Evolutionary conservation across 176 grass and related monocot genomes (phyloP).

Genomic region (Phoenix dactylifera): DNA sequence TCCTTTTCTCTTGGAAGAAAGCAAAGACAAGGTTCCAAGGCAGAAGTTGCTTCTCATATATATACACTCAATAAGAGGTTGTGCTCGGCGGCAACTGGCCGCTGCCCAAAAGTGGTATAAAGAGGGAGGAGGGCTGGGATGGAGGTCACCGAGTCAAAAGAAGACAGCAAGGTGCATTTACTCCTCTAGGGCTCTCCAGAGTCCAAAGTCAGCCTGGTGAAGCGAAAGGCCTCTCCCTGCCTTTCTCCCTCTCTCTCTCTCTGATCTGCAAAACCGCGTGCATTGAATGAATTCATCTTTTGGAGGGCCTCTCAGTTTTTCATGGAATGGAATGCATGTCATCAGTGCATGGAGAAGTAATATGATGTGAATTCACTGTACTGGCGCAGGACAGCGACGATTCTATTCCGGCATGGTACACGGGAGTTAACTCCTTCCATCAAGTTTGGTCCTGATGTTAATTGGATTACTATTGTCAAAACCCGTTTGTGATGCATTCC

Average conservation of each 20-base stretch:
- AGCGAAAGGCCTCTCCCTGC: conserved; percentile 19
- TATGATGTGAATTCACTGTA: no score
- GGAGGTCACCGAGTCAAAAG: conserved; percentile 28
- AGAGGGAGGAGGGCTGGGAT: background rate
- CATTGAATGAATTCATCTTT: conserved; percentile 24
- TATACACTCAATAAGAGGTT: background rate
- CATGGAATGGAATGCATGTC: no score
- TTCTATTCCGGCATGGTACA: no score
- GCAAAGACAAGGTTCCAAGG: conserved; percentile 26
- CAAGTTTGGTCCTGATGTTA: no score
- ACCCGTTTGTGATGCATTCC: no score
- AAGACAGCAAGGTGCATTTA: conserved; percentile 59
- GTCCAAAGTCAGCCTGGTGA: conserved; percentile 41
- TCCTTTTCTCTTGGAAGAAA: conserved; percentile 4
- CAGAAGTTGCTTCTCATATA: conserved; percentile 19
- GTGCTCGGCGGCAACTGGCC: background rate
- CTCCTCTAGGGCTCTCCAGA: conserved; percentile 24
- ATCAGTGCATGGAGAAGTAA: no score
- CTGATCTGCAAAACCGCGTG: conserved; percentile 1
- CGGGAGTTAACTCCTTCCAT: no score
- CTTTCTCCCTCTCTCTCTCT: conserved; percentile 11
- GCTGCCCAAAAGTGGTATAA: background rate
- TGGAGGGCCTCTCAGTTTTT: no score
- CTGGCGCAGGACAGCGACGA: no score
- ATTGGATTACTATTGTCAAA: no score